Evolutionary conservation across 2,329 filamentous ascomycete species (phyloP).

Genomic region (Colletotrichum scovillei): DNA sequence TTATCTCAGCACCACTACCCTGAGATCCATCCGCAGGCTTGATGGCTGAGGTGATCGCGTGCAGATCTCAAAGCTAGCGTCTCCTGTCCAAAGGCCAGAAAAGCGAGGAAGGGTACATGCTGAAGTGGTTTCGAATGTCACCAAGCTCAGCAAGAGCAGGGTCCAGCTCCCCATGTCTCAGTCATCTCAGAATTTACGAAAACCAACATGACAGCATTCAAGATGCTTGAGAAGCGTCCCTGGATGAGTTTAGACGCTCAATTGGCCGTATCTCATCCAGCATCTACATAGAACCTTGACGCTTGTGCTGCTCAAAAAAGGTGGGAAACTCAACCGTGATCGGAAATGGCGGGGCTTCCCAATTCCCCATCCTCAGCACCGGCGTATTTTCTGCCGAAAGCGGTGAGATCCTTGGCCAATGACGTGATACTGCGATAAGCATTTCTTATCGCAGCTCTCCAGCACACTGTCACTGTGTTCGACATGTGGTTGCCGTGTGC

Average conservation of each 20-base stretch:
- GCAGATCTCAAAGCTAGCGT: not conserved
- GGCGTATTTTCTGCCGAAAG: constrained; percentile 15
- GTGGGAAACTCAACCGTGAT: not conserved
- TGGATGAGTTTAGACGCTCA: not conserved
- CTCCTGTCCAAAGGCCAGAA: not conserved
- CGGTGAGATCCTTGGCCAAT: constrained; percentile 11
- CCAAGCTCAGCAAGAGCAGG: not conserved
- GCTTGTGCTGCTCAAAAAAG: not conserved
- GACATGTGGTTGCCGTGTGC: not conserved
- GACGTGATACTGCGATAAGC: constrained; percentile 7
- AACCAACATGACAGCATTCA: not conserved
- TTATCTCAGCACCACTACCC: not conserved
- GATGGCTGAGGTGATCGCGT: not conserved
- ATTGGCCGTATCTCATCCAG: not conserved
- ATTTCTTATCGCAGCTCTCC: constrained; percentile 6
- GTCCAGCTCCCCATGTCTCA: not conserved
- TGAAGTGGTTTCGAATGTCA: constrained; percentile 1
- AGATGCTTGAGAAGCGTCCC: not conserved
- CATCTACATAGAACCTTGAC: not conserved
- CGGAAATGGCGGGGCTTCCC: not conserved
- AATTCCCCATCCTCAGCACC: not conserved
- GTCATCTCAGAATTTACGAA: not conserved
- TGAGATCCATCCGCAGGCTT: not conserved
- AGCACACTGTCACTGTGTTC: not conserved
- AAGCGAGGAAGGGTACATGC: not conserved